Evolutionary conservation across 2,329 filamentous ascomycete species (phyloP).

Genomic region (Orbilia javanica): DNA sequence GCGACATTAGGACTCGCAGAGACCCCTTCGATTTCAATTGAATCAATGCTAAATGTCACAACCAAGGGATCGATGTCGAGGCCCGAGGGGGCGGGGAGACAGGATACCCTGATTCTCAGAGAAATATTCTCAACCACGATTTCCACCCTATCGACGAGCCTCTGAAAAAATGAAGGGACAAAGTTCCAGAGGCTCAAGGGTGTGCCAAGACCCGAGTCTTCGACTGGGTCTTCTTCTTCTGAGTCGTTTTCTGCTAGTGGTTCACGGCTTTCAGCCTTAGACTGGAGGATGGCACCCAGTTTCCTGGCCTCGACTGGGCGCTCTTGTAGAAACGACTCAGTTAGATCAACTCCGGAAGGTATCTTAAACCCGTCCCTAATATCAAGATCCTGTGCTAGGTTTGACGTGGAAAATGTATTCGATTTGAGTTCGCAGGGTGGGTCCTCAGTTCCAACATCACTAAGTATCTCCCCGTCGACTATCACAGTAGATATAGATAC

Average conservation of each 20-base stretch:
- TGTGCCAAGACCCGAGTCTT: conserved; percentile 77
- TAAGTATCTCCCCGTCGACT: conserved; percentile 73
- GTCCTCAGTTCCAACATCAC: conserved; percentile 64
- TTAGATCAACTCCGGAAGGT: conserved; percentile 79
- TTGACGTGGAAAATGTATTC: background rate
- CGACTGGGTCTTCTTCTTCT: conserved; percentile 76
- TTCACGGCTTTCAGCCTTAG: conserved; percentile 73
- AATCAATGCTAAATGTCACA: conserved; percentile 35
- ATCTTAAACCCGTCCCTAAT: conserved; percentile 66
- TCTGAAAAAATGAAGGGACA: conserved; percentile 78
- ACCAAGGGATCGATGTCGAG: conserved; percentile 2
- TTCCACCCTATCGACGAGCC: conserved; percentile 78
- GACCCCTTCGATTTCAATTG: conserved; percentile 50
- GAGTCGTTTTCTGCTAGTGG: conserved; percentile 72
- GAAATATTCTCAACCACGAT: conserved; percentile 69
- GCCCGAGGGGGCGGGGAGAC: background rate
- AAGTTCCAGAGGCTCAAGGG: conserved; percentile 77
- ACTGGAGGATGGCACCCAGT: conserved; percentile 70
- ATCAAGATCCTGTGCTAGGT: conserved; percentile 48
- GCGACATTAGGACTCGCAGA: background rate
- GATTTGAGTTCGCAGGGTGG: background rate
- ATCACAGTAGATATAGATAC: conserved; percentile 86
- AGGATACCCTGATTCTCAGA: conserved; percentile 29
- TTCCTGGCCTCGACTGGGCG: conserved; percentile 75
- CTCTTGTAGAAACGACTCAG: conserved; percentile 82